Conservation (phyloP, 495 filamentous ascomycete genomes). For the Trichoderma virens region DNA sequence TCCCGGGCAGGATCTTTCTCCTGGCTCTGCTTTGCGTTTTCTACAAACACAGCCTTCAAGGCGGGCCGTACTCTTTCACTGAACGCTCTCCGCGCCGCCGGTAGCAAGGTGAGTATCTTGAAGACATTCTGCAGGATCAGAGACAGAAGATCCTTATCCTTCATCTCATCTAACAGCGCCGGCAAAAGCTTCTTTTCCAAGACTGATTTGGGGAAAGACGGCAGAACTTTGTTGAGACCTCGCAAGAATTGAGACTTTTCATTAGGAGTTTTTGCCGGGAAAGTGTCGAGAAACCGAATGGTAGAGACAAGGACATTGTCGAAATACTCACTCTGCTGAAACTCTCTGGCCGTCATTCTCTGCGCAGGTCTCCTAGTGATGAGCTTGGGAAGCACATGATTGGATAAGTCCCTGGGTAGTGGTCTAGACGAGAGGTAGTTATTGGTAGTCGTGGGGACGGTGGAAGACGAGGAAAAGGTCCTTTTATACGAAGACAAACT, state of each 20-base stretch:
- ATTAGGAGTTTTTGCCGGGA: conserved; percentile 83
- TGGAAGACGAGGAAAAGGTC: conserved; percentile 64
- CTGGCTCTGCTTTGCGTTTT: conserved; percentile 38
- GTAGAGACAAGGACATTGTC: conserved; percentile 94
- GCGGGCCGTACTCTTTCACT: conserved; percentile 76
- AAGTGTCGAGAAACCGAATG: conserved; percentile 82
- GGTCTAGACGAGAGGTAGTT: conserved; percentile 73
- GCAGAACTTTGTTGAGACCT: conserved; percentile 75
- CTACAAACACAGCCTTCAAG: conserved; percentile 73
- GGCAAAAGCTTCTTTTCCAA: conserved; percentile 91
- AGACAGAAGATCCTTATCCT: conserved; percentile 78
- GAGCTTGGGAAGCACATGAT: conserved; percentile 67
- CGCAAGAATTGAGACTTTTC: conserved; percentile 91
- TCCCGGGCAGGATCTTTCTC: conserved; percentile 81
- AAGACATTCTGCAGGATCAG: conserved; percentile 86
- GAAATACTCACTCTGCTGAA: conserved; percentile 90
- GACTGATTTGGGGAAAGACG: conserved; percentile 84
- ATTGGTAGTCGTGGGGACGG: conserved; percentile 68
- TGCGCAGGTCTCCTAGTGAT: conserved; percentile 81
- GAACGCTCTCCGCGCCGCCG: conserved; percentile 67
- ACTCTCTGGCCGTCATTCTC: conserved; percentile 80
- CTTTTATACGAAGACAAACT: conserved; percentile 76
- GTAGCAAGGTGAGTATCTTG: conserved; percentile 68
- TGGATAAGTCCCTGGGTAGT: conserved; percentile 69
- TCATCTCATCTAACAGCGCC: conserved; percentile 80